Base-by-base conservation (phyloP, 495 filamentous ascomycete genomes). In the Penicillium subrubescens region DNA sequence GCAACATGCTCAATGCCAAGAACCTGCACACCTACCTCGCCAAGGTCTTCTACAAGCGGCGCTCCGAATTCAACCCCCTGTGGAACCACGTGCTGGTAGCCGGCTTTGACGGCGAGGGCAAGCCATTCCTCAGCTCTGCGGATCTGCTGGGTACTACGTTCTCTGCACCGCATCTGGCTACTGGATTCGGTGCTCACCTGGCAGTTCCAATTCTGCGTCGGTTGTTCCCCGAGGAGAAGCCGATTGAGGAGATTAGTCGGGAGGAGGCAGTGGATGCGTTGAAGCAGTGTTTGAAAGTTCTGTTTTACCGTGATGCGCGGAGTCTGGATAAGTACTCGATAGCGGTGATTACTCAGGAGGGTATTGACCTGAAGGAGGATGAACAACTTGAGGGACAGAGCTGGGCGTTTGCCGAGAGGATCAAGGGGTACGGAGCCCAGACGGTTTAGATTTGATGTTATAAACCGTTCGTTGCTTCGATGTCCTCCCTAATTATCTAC, bases 261-360 rank as follows among this genome's bases (percentile, higher is more conserved):
- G 94, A 98, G 70, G 73, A 90, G 76, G 95, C 95, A 46, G 83
- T 97, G 54, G 82, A 86, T 29, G 84, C 91, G 15, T 79, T 98
- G 61, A 89, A 89, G 80, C 90, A 97, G 78, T 96, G 92, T 75
- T 92, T 99, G 90, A 98, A 98, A 84, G 94, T 98, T 61, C 84
- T 99, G 60, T 99, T 93, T 83, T 99, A 99, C 82, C 86, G 95
- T 65, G 95, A 99, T 82, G 95, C 95, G 8, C 88, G 95, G 71
- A 95, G 91, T 82, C 76, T 93, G 75, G 92, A 97, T 77, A 84
- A 88, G 74, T 99, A 97, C 77, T 92, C 90, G 58, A 89, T 99
- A 75, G 94, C 94, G 15, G 84, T 97, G 31, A 84, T 99, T 56
- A 94, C 92, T 48, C 87, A 90, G 76, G 90, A 92, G 31, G 83